Conservation (phyloP, 2,329 filamentous ascomycete species). For the Hypoxylon rubiginosum region DNA sequence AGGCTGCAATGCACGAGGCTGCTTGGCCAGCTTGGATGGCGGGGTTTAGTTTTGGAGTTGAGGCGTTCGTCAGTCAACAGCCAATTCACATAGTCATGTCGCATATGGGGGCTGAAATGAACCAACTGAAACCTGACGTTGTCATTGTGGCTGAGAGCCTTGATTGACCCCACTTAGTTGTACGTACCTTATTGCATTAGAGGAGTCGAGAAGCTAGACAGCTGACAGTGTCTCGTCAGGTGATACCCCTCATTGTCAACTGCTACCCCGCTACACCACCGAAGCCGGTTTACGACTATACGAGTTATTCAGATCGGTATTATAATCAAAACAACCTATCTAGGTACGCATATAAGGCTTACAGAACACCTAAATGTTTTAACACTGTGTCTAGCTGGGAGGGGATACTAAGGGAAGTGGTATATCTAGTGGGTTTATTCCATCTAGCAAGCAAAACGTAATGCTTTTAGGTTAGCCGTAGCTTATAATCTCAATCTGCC, state of each 20-base stretch:
- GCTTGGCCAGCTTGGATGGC: conserved; percentile 35
- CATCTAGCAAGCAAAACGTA: not conserved
- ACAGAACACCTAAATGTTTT: not conserved
- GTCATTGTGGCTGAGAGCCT: conserved; percentile 31
- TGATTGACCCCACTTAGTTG: not conserved
- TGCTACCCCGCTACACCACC: conserved; percentile 20
- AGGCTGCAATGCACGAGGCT: conserved; percentile 31
- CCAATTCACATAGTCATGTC: conserved; percentile 10
- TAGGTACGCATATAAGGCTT: not conserved
- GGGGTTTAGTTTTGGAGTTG: conserved; percentile 32
- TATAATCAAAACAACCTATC: not conserved
- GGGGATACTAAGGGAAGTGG: not conserved
- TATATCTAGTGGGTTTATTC: too few species aligned
- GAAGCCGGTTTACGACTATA: not conserved
- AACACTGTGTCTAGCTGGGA: not conserved
- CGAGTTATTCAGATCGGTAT: not conserved
- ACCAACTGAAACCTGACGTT: conserved; percentile 36
- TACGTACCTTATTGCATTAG: not conserved
- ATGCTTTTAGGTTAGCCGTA: not conserved
- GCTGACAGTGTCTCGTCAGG: conserved; percentile 18
- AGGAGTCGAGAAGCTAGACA: not conserved
- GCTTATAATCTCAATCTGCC: not conserved
- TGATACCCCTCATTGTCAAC: conserved; percentile 29
- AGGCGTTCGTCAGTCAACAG: conserved; percentile 34
- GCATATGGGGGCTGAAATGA: conserved; percentile 35